phyloP scores from a whole-genome alignment of 2,329 filamentous ascomycete genomes.

The Fusarium nanum region DNA sequence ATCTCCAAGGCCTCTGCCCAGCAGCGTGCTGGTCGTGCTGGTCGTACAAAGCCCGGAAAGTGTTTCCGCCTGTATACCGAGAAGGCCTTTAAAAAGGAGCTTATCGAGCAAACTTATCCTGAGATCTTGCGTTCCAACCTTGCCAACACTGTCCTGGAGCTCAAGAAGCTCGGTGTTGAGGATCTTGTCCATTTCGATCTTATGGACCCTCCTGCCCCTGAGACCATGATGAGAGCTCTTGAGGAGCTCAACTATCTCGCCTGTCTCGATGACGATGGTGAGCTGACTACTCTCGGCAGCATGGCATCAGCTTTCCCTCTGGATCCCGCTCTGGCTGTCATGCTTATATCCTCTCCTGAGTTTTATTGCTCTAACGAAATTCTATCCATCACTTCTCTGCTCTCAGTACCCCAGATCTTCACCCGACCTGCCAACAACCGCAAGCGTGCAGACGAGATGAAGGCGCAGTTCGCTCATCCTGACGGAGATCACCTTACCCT shows the following conservation, averaged over 20 bases:
- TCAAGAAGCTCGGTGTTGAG: conserved; percentile 96
- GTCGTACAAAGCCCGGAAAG: conserved; percentile 97
- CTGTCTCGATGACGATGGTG: conserved; percentile 95
- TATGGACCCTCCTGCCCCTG: conserved; percentile 97
- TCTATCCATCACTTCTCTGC: conserved; percentile 89
- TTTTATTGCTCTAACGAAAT: conserved; percentile 99
- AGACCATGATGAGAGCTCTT: conserved; percentile 97
- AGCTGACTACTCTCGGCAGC: conserved; percentile 85
- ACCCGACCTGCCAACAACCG: conserved; percentile 85
- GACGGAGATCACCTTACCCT: conserved; percentile 97
- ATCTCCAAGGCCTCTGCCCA: conserved; percentile 98
- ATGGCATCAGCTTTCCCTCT: conserved; percentile 95
- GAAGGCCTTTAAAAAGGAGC: conserved; percentile 93
- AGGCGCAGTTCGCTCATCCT: conserved; percentile 88
- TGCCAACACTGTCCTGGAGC: conserved; percentile 91
- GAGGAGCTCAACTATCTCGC: conserved; percentile 98
- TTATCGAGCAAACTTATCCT: conserved; percentile 96
- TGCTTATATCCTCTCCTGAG: conserved; percentile 97
- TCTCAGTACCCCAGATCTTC: conserved; percentile 95
- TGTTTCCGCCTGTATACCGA: conserved; percentile 98
- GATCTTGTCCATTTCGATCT: conserved; percentile 98
- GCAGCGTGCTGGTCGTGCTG: conserved; percentile 97
- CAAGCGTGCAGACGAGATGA: conserved; percentile 97
- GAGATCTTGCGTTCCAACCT: conserved; percentile 96
- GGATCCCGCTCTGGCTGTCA: conserved; percentile 92